Conservation (phyloP, 805 yeast species). For the Starmerella potacharoeniae region DNA sequence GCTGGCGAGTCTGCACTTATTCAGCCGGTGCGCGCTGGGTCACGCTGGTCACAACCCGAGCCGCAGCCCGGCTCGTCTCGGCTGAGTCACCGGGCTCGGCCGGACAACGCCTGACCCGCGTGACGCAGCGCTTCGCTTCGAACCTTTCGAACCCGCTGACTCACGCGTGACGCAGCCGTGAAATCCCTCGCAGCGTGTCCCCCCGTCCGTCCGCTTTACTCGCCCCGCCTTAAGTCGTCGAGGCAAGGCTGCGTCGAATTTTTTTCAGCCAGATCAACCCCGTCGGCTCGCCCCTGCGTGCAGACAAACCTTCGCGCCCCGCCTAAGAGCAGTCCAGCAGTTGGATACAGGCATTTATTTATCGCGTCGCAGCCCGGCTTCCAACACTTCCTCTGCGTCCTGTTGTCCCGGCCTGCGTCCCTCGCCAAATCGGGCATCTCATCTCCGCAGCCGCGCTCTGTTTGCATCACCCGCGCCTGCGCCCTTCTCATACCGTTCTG, state of each 20-base stretch:
- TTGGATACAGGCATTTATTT: background rate
- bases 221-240: conserved; percentile 7
- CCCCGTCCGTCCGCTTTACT: conserved; percentile 2
- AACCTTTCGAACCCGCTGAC: background rate
- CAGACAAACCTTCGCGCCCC: background rate
- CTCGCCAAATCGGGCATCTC: conserved; percentile 3
- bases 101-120: background rate
- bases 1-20: background rate
- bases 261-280: conserved; percentile 10
- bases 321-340: background rate
- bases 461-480: background rate
- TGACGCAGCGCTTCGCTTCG: background rate
- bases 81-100: background rate
- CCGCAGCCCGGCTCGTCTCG: background rate
- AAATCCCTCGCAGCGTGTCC: conserved; percentile 3
- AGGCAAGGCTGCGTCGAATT: conserved; percentile 7
- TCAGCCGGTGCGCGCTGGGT: background rate
- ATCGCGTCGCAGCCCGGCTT: background rate
- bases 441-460: background rate
- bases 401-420: background rate
- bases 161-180: background rate
- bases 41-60: background rate
- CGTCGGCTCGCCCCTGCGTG: background rate
- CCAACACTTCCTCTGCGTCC: background rate
- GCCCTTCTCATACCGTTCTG: background rate